Conservation (phyloP, 164 flowering plant genomes). For the Berberis thunbergii region DNA sequence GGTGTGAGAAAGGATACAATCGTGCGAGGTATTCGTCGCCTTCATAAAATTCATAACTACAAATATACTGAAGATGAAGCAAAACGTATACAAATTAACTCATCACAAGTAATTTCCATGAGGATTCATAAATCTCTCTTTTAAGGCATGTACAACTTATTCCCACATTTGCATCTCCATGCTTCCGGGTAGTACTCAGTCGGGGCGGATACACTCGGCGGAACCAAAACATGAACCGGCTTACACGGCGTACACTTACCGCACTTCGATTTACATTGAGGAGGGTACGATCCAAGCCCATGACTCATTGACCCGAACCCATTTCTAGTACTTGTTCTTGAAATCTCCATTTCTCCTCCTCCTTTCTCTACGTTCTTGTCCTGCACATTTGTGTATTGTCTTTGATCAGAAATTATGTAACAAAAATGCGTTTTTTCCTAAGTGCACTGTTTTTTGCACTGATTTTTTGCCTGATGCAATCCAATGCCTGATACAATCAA, state of each 20-base stretch:
- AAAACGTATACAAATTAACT: neutral
- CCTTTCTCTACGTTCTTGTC: neutral
- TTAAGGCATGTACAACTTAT: constrained; percentile 62
- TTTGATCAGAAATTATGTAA: neutral
- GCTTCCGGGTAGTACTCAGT: constrained; percentile 74
- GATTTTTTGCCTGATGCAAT: too few species aligned
- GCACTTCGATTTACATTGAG: constrained; percentile 50
- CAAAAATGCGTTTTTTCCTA: neutral
- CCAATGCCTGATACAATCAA: too few species aligned
- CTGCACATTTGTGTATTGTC: neutral
- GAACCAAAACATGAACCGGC: constrained; percentile 70
- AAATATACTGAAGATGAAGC: neutral
- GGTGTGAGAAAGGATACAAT: too few species aligned
- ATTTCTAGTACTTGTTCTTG: neutral
- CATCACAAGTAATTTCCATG: neutral
- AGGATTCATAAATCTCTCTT: neutral
- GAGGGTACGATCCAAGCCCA: constrained; percentile 62
- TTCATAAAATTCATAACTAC: too few species aligned
- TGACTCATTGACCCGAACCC: constrained; percentile 5
- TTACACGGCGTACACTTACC: constrained; percentile 61
- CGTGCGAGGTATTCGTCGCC: too few species aligned
- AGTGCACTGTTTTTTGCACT: too few species aligned
- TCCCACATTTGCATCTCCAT: constrained; percentile 82
- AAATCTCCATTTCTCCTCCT: neutral
- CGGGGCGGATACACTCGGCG: constrained; percentile 62